Base-by-base conservation (phyloP, 495 filamentous ascomycete genomes). In the Trichoderma virens region DNA sequence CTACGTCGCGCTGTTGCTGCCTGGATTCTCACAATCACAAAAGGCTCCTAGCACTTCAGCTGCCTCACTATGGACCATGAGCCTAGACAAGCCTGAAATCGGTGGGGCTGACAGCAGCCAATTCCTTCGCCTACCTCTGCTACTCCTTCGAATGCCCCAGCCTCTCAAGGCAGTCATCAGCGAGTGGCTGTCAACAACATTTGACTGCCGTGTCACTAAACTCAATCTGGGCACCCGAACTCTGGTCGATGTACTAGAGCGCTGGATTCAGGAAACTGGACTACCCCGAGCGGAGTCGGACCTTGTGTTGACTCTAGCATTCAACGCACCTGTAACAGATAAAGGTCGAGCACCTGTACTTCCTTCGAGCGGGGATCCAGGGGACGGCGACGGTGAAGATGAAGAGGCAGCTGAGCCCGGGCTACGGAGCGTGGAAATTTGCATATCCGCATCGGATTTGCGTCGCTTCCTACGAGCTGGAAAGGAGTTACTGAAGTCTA, bases 141-240 rank as follows among this genome's bases (percentile, higher is more conserved):
- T 82, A 18, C 67, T 82, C 13, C 68, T 78, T 20, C 73, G 79
- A 25, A 81, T 82, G 78, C 78, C 79, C 1, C 69, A 70, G 0
- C 69, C 77, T 1, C 68, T 81, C 6, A 81, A 79, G 65, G 20
- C 65, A 9, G 67, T 75, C 7, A 31, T 82, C 2, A 23, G 67
- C n/a, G 74, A 77, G n/a, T 82, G 80, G 54, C 67, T 82, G n/a
- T 70, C 73, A 0, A 74, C 65, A 23, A 68, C 73, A 3, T 82
- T 81, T 61, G 79, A 82, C 72, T 80, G 78, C 62, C 78, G 79
- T 54, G 71, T 80, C 41, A 78, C 71, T 31, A 65, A 77, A 25
- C 67, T 80, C 18, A 68, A 72, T 11, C 64, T 81, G 8, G 79
- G 79, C 11, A 82, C 79, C 0, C 69, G 74, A 60, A 77, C 74